Evolutionary conservation across 345 rosid species (phyloP), one percentile per base, ranked within the genome.

Genomic region (Eucalyptus cloeziana): DNA sequence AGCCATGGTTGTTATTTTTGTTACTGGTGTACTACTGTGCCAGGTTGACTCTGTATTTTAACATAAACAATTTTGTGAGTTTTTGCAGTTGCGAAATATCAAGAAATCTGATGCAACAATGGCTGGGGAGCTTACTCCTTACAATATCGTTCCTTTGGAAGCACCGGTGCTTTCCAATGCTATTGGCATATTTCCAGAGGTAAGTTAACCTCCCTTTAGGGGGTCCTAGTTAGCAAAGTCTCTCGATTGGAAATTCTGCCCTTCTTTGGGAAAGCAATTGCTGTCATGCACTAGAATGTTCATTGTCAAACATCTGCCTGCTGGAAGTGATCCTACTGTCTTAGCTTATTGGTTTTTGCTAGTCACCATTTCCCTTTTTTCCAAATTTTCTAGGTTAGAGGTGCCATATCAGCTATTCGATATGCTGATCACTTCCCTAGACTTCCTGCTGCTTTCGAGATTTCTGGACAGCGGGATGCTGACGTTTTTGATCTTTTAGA

Each of bases 401-500:
- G 96, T 92, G 98, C 98, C 92, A 92, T 94, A 89, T 95, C 94
- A 88, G 96, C 99, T 44, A 96, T 98, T 62, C 95, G 92, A 93
- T 98, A 97, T 88, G 85, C 96, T 13, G 99, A 95, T 89, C 92
- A 97, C 88, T 94, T 95, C 86, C 99, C 99, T 49, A 94, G 90
- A 88, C 97, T 96, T 91, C 99, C 99, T 90, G 90, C 92, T 79
- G 91, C 91, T 90, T 93, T 94, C 89, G 94, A 92, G 91, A 92
- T 97, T 88, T 92, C 96, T 30, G 97, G 98, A 90, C 97, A 96
- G 90, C 96, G 98, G 79, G 93, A 93, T 62, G 93, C 97, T 80
- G 99, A 98, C 92, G 92, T 98, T 94, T 98, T 98, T 94, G 99
- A 98, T 93, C 96, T 96, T 86, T 88, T 98, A 91, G 97, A 95